phyloP scores from a whole-genome alignment of 148 eudicot genomes.

The Mesembryanthemum crystallinum region DNA sequence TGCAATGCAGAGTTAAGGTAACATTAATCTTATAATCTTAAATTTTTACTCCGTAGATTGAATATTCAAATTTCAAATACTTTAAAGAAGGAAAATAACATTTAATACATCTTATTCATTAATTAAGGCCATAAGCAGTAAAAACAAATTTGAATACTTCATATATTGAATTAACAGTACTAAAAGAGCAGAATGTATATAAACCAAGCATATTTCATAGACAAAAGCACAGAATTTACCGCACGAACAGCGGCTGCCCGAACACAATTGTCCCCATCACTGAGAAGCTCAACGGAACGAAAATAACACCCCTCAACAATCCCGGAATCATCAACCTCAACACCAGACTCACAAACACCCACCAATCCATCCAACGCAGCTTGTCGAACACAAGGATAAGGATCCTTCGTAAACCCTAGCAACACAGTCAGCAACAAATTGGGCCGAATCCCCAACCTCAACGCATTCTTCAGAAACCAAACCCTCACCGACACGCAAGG shows the following conservation, averaged over 20 bases:
- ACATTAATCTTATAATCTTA: no score
- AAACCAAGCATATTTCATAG: no score
- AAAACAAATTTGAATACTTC: no score
- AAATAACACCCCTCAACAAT: constrained; percentile 57
- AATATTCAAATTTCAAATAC: no score
- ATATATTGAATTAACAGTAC: no score
- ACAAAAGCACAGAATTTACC: constrained; percentile 31
- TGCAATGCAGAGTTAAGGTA: background rate
- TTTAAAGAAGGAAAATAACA: no score
- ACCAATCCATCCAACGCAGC: constrained; percentile 60
- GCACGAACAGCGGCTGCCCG: constrained; percentile 60
- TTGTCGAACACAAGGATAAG: constrained; percentile 57
- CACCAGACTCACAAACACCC: constrained; percentile 29
- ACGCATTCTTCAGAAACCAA: constrained; percentile 45
- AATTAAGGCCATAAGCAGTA: no score
- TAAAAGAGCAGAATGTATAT: no score
- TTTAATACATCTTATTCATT: no score
- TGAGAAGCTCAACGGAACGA: constrained; percentile 54
- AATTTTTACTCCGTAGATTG: no score
- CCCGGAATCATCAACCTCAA: constrained; percentile 44
- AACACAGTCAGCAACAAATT: constrained; percentile 55
- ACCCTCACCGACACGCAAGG: constrained; percentile 40
- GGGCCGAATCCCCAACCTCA: constrained; percentile 41
- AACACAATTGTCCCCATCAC: constrained; percentile 56
- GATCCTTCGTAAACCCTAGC: constrained; percentile 78